Evolutionary conservation across 257 asterid species (phyloP), one percentile per base, ranked within the genome.

Genomic region (Ilex asprella): DNA sequence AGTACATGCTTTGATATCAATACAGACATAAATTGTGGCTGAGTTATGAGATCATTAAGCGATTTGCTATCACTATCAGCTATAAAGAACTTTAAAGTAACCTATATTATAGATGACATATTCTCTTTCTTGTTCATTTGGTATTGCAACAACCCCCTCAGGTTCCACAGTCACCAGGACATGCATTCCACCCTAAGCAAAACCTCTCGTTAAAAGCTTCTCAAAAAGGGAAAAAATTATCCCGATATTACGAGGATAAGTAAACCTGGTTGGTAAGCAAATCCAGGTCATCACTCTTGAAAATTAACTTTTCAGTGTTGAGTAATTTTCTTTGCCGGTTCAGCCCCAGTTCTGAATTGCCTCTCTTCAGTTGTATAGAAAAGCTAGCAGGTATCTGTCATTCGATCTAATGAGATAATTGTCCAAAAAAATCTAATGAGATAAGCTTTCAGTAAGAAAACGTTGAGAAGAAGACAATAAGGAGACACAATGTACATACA

Each of bases 241-340:
- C 55, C 12, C 69, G 13, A 10, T 60, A 62, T 32, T 13, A 49
- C 29, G 51, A 51, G 51, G 30, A 21, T 12, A 10, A 31, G 21
- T 59, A 54, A 54, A 87, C 95, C 91, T 78, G 77, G 62, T 67
- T 74, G 65, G 30, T 56, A 31, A 49, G 61, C 39, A 77, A 63
- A 57, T 70, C 70, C 57, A 61, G 35, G 39, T 56, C 72, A 44
- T 80, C 81, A 6, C 87, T 76, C 70, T 75, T 77, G 82, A 91
- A 91, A 63, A 88, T 84, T 65, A 91, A 53, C 76, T 91, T 91
- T 68, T 86, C 98, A 3, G 98, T 91, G 60, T 91, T 88, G 35
- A 91, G 85, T 81, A 88, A 76, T 76, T 91, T 91, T 70, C 96
- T 81, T 67, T 84, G 89, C 30, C 12, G 70, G 70, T 75, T 78